Evolutionary conservation across 768 basidiomycete species (phyloP), one percentile per base, ranked within the genome.

Genomic region (Agrocybe praecox): DNA sequence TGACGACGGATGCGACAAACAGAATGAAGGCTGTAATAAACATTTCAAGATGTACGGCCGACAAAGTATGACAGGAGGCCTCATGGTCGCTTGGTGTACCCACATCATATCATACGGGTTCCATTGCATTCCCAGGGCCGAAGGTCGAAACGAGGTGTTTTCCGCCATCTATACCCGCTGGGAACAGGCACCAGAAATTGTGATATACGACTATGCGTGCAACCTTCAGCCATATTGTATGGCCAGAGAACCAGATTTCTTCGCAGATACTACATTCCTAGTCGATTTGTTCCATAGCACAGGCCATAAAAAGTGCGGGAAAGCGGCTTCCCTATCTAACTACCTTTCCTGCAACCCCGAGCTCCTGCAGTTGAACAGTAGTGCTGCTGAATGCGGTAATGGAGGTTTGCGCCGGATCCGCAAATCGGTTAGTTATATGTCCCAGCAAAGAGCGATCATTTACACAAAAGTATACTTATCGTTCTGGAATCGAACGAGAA

Each of bases 111-210:
- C 67, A 43, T 72, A 70, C 56, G 69, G 73, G 0, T 72, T 72
- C 53, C 68, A 72, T 17, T 67, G 62, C 50, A 75, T 73, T n/a
- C 75, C 70, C 0, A 33, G 32, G 11, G 69, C 65, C 1, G 74
- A 75, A 54, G 72, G 74, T 1, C 53, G 69, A 0, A 76, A 76
- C 45, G 71, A 76, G 56, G 74, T 76, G 0, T 76, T 77, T 53
- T 72, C 71, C 0, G 72, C 74, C 1, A 59, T 75, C 1, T 54
- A 72, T 10, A 75, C 73, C 2, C 58, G 62, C 6, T 74, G 69
- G 67, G 50, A 56, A 17, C 64, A 40, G 12, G 59, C 69, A 1
- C 71, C 72, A 1, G 59, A 63, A 40, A n/a, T 61, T 8, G 57
- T 73, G 5, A 57, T 29, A 29, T 29, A 29, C 26, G 26, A 29